Percentiles rank a stretch among this genome's conserved stretches.
Conservation (phyloP, 768 basidiomycete genomes). For the Termitomyces sp. region DNA sequence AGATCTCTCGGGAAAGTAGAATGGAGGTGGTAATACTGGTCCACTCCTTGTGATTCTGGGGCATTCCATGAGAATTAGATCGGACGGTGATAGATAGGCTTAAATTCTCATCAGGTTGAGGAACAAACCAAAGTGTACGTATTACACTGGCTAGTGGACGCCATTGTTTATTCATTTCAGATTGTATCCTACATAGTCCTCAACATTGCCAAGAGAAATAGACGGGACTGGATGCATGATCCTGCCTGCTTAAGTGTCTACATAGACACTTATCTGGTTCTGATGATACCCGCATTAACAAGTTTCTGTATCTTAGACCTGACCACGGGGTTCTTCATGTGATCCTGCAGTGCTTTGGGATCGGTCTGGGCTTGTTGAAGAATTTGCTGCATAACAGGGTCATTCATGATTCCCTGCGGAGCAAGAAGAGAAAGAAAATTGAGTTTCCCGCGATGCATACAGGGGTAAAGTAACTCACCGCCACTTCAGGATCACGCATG, state of each 20-base stretch:
- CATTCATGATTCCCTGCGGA: slow-evolving; percentile 72
- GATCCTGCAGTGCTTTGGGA: slow-evolving; percentile 86
- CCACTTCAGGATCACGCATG: slow-evolving; percentile 96
- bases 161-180: not conserved
- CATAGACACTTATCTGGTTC: slow-evolving; percentile 54
- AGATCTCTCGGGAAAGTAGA: slow-evolving; percentile 64
- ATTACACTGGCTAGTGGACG: not conserved
- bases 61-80: not conserved
- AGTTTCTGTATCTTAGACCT: slow-evolving; percentile 83
- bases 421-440: not conserved
- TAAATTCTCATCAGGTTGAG: not conserved
- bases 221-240: not conserved
- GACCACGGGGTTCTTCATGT: slow-evolving; percentile 90
- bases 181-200: slow-evolving; percentile 10
- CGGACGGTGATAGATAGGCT: not conserved
- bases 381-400: slow-evolving; percentile 92
- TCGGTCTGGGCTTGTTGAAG: slow-evolving; percentile 90
- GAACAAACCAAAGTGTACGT: not conserved
- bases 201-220: not conserved
- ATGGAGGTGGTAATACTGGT: slow-evolving; percentile 45
- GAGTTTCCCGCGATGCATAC: not conserved
- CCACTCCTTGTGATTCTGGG: not conserved
- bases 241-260: not conserved
- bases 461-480: slow-evolving; percentile 43
- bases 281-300: slow-evolving; percentile 90